Base-by-base conservation (phyloP, 169 alveolate species). In the Besnoitia besnoiti region DNA sequence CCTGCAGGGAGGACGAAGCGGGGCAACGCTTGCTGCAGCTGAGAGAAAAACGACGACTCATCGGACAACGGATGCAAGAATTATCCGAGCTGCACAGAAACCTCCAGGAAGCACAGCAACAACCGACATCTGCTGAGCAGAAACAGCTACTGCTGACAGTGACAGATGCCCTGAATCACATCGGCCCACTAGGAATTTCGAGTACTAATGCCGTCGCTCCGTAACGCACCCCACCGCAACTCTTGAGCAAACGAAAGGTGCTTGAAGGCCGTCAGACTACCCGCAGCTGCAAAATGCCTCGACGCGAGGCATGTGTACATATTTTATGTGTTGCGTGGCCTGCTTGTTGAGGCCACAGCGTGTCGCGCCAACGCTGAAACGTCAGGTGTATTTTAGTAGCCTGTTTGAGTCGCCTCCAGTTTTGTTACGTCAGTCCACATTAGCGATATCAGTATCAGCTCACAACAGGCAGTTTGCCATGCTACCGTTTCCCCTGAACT, bases 1-100 rank as follows among this genome's bases (percentile, higher is more conserved):
- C n/a, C 14, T n/a, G 82, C 82, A 73, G 82, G 82, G 16, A 73
- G 3, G 82, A 73, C n/a, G 82, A 73, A 39, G 82, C 82, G 44
- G 82, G 82, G 46, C 47, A 73, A 42, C 82, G 82, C 46, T n/a
- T 73, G 82, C n/a, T 73, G 47, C 82, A 73, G 8, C 16, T 73
- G 8, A n/a, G 82, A 42, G 82, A 73, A 73, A 5, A 73, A 73
- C 82, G 82, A n/a, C 39, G 82, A 27, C 14, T 35, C 47, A 42
- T 73, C 82, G 82, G 82, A 37, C 8, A 73, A 19, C 16, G 82
- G 46, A 73, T 73, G 82, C 82, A 73, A 73, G 16, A 73, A 42
- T 42, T 73, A 37, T 2, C 39, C 16, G 82, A 73, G 39, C 82
- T 73, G 46, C 82, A 37, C 44, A 73, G n/a, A 37, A 37, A 42